Base-by-base conservation (phyloP, 2,329 filamentous ascomycete genomes). In the Tolypocladium endophyticum region DNA sequence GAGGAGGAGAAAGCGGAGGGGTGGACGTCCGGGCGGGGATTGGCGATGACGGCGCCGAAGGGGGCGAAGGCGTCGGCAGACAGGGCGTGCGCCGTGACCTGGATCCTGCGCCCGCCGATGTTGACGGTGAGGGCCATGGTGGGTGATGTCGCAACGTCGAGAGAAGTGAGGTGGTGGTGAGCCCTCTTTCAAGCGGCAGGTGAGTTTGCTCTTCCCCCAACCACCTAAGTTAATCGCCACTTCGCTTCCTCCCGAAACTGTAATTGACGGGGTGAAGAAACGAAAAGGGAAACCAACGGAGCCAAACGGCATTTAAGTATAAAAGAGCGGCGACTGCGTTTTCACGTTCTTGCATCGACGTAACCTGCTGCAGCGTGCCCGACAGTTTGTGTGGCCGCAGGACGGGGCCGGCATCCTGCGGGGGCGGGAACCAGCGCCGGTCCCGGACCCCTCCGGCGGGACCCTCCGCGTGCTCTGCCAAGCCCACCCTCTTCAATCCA, bases 41-140 rank as follows among this genome's bases (percentile, higher is more conserved):
- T 90, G 70, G 86, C 77, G 66, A 97, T 83, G 55, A 94, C 90
- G 59, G 89, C 87, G 71, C 94, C 94, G 73, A 95, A 99, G 52
- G 84, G 80, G 18, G 85, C 78, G 74, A 97, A 97, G 58, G 83
- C 76, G 5, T 79, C 76, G 54, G 83, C 81, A 11, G 85, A 88
- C 58, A 97, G 82, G n/a, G 85, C 83, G 65, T 81, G 76, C 11
- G 88, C 81, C 30, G 77, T 77, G 65, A 94, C 59, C 25, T 64
- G 60, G 54, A 74, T 4, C 11, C 61, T 61, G 18, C 65, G 43
- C 45, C 63, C 54, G 47, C 61, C 70, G 28, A 69, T 60, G 36
- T 66, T 60, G 25, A 71, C 56, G 28, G 60, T 69, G 20, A 71
- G 41, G 18, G 66, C 60, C 69, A 72, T 73, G 35, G 25, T 8